These are phyloP conservation scores for Tolypocladium tropicale DNA, from an alignment of 2,329 filamentous ascomycete genomes.

Conservation along the genomic window DNA sequence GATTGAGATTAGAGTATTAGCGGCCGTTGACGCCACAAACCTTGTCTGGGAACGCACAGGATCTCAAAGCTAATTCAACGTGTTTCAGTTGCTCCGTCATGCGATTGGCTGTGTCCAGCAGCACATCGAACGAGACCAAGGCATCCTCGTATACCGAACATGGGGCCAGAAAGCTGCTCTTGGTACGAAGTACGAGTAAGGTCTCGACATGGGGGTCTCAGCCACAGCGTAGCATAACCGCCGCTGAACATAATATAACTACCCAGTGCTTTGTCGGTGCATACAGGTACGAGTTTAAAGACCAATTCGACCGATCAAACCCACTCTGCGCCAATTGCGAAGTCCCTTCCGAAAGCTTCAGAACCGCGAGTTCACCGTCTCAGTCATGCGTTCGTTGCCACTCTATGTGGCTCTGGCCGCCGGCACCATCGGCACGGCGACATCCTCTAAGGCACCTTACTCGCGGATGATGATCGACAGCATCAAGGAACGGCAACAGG, in stretches of 20 bases:
- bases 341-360: not conserved
- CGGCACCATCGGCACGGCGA: not conserved
- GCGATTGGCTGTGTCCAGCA: not conserved
- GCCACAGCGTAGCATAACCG: not conserved
- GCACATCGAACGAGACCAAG: not conserved
- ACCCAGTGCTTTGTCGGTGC: not conserved
- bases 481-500: constrained; percentile 12
- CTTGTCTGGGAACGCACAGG: not conserved
- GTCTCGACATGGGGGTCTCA: not conserved
- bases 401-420: not conserved
- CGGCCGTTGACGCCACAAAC: not conserved
- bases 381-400: not conserved
- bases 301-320: too few species aligned
- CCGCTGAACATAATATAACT: not conserved
- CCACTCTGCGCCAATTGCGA: too few species aligned
- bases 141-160: not conserved
- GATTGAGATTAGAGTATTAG: not conserved
- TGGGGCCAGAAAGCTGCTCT: not conserved
- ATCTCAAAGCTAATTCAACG: not conserved
- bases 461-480: constrained; percentile 12
- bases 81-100: not conserved
- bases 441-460: not conserved
- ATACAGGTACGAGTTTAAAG: too few species aligned
- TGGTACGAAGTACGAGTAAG: not conserved
- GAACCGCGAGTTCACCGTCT: not conserved